Percentiles rank a stretch among this genome's conserved stretches.
phyloP scores from a whole-genome alignment of 306 rosid genomes.

The Acacia crassicarpa region DNA sequence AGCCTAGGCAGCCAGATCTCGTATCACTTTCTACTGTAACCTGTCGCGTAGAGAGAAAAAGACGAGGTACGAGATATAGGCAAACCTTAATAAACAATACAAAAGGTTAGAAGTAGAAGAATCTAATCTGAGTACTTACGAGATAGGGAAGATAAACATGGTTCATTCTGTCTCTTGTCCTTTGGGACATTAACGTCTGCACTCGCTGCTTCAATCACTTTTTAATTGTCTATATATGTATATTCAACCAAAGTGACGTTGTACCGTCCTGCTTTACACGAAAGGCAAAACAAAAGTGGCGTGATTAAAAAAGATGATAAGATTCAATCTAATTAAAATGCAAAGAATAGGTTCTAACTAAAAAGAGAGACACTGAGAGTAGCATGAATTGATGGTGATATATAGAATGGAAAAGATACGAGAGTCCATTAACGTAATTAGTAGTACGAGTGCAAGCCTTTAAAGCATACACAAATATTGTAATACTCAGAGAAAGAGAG shows the following conservation, averaged over 20 bases:
- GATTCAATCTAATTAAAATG: slow-evolving; percentile 15
- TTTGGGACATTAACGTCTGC: slow-evolving; percentile 26
- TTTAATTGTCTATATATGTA: neutral
- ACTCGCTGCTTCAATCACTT: slow-evolving; percentile 2
- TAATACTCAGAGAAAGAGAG: neutral
- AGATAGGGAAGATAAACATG: slow-evolving; percentile 3
- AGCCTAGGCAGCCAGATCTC: slow-evolving; percentile 15
- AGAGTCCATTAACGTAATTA: neutral
- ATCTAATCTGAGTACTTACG: slow-evolving; percentile 24
- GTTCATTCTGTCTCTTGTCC: slow-evolving; percentile 28
- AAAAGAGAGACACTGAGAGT: slow-evolving; percentile 2
- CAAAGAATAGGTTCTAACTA: neutral
- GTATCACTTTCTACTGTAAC: slow-evolving; percentile 20
- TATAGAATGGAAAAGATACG: neutral
- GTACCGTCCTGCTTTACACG: neutral
- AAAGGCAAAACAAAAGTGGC: neutral
- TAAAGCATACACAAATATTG: neutral
- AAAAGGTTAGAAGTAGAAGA: slow-evolving; percentile 36
- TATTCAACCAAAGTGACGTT: slow-evolving; percentile 4
- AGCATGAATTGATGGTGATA: neutral
- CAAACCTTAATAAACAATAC: slow-evolving; percentile 22
- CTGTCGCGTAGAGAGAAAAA: slow-evolving; percentile 7
- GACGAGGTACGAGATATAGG: neutral
- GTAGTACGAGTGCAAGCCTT: neutral
- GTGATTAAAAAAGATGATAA: neutral